Evolutionary conservation across 441 rosid genomes (phyloP).

Genomic region (Daphne laureola): DNA sequence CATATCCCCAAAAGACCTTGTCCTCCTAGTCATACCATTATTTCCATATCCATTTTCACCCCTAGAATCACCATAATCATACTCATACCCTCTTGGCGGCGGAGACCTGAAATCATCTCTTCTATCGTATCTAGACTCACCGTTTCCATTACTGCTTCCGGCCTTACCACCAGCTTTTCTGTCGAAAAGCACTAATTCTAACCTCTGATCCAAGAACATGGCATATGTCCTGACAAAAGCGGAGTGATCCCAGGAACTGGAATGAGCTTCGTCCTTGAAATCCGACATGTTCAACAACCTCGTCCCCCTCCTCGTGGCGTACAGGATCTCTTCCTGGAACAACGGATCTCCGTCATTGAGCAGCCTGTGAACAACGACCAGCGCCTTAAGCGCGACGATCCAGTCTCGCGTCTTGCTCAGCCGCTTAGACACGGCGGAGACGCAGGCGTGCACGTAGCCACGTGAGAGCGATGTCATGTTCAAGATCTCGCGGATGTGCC

Average conservation of each 20-base stretch:
- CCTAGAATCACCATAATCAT: conserved; percentile 51
- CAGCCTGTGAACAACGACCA: conserved; percentile 67
- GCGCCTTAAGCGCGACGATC: conserved; percentile 82
- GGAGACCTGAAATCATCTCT: conserved; percentile 68
- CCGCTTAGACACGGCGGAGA: conserved; percentile 69
- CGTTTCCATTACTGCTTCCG: conserved; percentile 31
- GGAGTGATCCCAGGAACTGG: conserved; percentile 94
- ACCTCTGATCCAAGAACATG: conserved; percentile 79
- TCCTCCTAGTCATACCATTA: conserved; percentile 49
- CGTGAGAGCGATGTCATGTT: conserved; percentile 66
- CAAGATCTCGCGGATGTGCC: conserved; percentile 65
- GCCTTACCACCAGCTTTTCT: conserved; percentile 35
- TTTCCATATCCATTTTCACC: conserved; percentile 34
- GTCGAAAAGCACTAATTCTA: conserved; percentile 62
- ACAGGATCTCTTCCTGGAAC: conserved; percentile 74
- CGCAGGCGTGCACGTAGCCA: conserved; percentile 71
- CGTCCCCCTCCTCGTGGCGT: conserved; percentile 74
- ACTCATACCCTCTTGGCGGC: conserved; percentile 49
- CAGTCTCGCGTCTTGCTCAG: conserved; percentile 88
- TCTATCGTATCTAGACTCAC: conserved; percentile 39
- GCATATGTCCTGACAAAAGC: conserved; percentile 85
- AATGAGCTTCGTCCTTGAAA: conserved; percentile 93
- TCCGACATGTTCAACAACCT: conserved; percentile 85
- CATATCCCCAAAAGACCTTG: conserved; percentile 82
- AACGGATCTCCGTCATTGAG: conserved; percentile 69